A percentile compares a stretch with the other conserved stretches of the same genome.
These are phyloP conservation scores for Strobilomyces echinocephalus DNA, from an alignment of 768 basidiomycete genomes.

Conservation along the genomic window DNA sequence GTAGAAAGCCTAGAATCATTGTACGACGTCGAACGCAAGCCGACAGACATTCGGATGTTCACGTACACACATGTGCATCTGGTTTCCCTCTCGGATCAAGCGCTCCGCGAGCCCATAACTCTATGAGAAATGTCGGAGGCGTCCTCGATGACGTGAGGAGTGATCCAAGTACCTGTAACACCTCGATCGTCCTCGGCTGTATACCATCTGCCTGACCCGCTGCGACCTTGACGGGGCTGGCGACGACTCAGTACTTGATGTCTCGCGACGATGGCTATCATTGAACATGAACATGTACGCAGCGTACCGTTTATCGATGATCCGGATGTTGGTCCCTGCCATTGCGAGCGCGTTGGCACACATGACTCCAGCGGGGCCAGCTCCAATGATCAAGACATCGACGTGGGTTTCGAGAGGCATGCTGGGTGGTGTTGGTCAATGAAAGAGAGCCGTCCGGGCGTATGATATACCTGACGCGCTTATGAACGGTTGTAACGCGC, in stretches of 20 bases:
- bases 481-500: too few relatives aligned
- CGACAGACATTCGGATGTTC: neutral
- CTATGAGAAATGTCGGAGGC: neutral
- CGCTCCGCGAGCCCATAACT: constrained; percentile 40
- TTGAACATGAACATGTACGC: too few relatives aligned
- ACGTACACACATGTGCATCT: constrained; percentile 63
- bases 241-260: too few relatives aligned
- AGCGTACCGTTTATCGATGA: constrained; percentile 29
- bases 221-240: constrained; percentile 37
- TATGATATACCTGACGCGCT: constrained; percentile 2
- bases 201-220: constrained; percentile 46
- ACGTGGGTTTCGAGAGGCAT: constrained; percentile 30
- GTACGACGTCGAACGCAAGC: neutral
- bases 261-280: too few relatives aligned
- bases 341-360: constrained; percentile 51
- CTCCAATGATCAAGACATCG: constrained; percentile 48
- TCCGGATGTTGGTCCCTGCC: constrained; percentile 40
- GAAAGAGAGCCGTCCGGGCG: neutral
- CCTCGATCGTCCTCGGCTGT: constrained; percentile 38
- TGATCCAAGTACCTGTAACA: constrained; percentile 12
- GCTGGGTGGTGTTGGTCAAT: neutral
- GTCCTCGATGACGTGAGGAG: neutral
- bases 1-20: constrained; percentile 60
- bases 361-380: constrained; percentile 60
- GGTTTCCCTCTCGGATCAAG: constrained; percentile 55